Evolutionary conservation across 768 basidiomycete species (phyloP).

Genomic region (Tylopilus sp.): DNA sequence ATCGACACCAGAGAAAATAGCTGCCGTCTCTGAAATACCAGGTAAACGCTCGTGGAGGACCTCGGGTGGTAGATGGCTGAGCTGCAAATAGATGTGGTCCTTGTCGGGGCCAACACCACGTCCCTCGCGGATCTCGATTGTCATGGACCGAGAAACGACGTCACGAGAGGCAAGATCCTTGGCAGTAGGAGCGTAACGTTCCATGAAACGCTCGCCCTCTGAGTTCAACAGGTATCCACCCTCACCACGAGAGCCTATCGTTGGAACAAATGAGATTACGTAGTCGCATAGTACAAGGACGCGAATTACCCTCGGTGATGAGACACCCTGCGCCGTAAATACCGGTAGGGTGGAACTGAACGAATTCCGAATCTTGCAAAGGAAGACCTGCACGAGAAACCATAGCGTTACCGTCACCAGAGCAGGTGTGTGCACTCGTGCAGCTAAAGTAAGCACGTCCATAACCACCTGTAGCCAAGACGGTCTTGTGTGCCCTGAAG

Average conservation of each 20-base stretch:
- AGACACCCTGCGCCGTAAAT: constrained; percentile 99
- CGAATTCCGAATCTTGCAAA: constrained; percentile 95
- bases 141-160: constrained; percentile 99
- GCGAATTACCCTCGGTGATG: constrained; percentile 84
- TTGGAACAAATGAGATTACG: neutral
- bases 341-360: constrained; percentile 99
- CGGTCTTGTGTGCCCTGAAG: constrained; percentile 98
- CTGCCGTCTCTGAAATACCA: constrained; percentile 99
- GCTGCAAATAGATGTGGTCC: constrained; percentile 95
- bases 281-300: neutral
- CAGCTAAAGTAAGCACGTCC: constrained; percentile 98
- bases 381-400: constrained; percentile 94
- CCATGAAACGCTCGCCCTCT: constrained; percentile 99
- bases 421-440: constrained; percentile 98
- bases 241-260: constrained; percentile 91
- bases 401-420: constrained; percentile 99
- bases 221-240: constrained; percentile 98
- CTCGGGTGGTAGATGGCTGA: constrained; percentile 95
- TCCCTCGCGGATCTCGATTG: constrained; percentile 96
- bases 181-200: constrained; percentile 98
- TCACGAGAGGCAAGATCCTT: constrained; percentile 99
- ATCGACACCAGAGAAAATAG: constrained; percentile 98
- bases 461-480: constrained; percentile 97
- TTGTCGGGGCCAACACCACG: constrained; percentile 98
- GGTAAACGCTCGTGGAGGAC: constrained; percentile 95